Evolutionary conservation across 2,329 filamentous ascomycete genomes (phyloP), one percentile per base, ranked within the genome.

Genomic region (Venturiaceae sp.): DNA sequence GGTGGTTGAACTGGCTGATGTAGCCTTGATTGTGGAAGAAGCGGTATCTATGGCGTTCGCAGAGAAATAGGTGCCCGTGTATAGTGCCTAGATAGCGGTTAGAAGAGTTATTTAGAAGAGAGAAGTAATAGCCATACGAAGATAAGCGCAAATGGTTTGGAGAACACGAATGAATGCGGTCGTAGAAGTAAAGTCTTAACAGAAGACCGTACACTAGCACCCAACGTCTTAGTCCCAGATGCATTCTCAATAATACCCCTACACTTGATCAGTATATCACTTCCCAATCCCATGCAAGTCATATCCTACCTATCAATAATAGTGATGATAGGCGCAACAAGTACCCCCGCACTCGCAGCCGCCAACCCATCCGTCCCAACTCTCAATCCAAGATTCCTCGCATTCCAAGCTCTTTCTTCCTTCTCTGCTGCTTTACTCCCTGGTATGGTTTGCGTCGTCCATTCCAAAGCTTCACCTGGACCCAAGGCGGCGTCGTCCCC

Each of bases 11-110:
- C 77, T 75, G 16, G 76, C 63, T 44, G 61, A 72, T 66, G 82
- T 36, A 58, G 19, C 50, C 26, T 46, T 74, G 14, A 84, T 64
- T 1, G 87, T 90, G 5, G 89, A 86, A 47, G 84, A 77, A 53
- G 83, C 71, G 0, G 92, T 96, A 75, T 97, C 92, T 69, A 96
- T 83, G 13, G 81, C 75, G 76, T 96, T 96, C 63, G 92, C 92
- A 1, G 89, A 90, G 13, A 94, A 75, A 76, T 96, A 96, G 60
- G 92, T 97, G 64, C 88, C 86, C 61, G 85, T 88, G 78, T 96
- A 97, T 46, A 95, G 78, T 57, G 75, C 75, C 76, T 78, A 62
- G 73, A 78, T 69, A 67, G 77, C 78, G n/a, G 60, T 64, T n/a
- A 59, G 47, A 36, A 9, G 28, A 11, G 53, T 28, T 23, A 34